These are phyloP conservation scores for Incumbomyces delicatus DNA, from an alignment of 2,329 filamentous ascomycete genomes.

Conservation along the genomic window DNA sequence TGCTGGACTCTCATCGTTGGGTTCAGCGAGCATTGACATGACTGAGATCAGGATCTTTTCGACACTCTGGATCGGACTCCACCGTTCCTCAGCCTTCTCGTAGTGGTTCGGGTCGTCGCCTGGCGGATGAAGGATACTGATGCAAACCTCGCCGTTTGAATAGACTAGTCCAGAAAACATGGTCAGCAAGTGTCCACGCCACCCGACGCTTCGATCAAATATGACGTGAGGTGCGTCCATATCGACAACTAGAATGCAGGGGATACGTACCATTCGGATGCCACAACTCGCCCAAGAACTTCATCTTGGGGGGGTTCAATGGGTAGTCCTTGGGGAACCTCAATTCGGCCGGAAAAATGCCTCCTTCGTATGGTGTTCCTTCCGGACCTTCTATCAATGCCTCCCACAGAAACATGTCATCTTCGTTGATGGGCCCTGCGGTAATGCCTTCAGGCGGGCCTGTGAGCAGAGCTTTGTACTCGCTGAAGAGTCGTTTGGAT, in stretches of 20 bases:
- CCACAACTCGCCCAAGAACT: conserved; percentile 87
- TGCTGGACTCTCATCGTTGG: conserved; percentile 91
- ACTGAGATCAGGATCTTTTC: conserved; percentile 96
- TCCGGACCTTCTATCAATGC: conserved; percentile 91
- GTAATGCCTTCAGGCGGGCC: conserved; percentile 97
- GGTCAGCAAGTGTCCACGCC: background rate
- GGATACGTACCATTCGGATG: conserved; percentile 74
- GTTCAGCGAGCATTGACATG: conserved; percentile 96
- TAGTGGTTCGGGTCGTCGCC: conserved; percentile 98
- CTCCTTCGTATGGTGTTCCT: conserved; percentile 90
- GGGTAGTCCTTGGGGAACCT: conserved; percentile 95
- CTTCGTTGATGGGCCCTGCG: conserved; percentile 83
- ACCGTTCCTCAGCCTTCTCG: conserved; percentile 88
- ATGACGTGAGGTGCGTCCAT: no score
- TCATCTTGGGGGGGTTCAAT: conserved; percentile 92
- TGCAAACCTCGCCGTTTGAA: conserved; percentile 83
- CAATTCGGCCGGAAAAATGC: conserved; percentile 88
- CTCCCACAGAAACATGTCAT: conserved; percentile 94
- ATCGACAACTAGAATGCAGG: no score
- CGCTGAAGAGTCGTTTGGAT: conserved; percentile 76
- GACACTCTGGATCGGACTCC: conserved; percentile 93
- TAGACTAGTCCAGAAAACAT: conserved; percentile 54
- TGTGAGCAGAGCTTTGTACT: conserved; percentile 88
- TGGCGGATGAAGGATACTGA: conserved; percentile 93
- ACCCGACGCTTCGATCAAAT: no score